Conservation (phyloP, 2,329 filamentous ascomycete genomes). For the Allantophomopsis lycopodina region DNA sequence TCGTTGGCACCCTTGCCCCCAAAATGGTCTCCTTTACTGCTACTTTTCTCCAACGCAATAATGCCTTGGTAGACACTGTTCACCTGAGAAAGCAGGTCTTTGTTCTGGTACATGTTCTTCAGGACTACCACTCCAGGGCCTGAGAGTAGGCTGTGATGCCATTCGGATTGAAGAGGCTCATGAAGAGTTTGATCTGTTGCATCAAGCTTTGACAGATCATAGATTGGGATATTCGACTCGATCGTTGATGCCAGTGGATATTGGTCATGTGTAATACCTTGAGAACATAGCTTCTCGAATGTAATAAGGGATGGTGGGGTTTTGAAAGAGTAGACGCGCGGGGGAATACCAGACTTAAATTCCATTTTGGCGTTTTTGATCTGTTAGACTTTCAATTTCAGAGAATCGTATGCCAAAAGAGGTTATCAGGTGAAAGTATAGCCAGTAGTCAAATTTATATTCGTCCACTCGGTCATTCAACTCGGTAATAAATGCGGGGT, state of each 20-base stretch:
- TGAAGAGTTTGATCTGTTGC: constrained; percentile 16
- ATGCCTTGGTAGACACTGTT: constrained; percentile 33
- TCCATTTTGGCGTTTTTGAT: too few species aligned
- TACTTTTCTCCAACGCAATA: constrained; percentile 27
- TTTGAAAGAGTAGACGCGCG: too few species aligned
- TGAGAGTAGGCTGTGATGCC: constrained; percentile 38
- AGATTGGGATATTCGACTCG: constrained; percentile 41
- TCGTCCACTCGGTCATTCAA: too few species aligned
- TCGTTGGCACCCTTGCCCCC: constrained; percentile 38
- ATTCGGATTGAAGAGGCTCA: constrained; percentile 39
- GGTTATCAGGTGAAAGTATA: too few species aligned
- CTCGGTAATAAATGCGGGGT: too few species aligned
- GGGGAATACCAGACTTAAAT: too few species aligned
- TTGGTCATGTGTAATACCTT: too few species aligned
- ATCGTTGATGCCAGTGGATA: constrained; percentile 34
- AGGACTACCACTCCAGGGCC: constrained; percentile 48
- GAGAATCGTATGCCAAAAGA: too few species aligned
- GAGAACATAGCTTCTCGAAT: too few species aligned
- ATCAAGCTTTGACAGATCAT: constrained; percentile 25
- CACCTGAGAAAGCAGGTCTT: constrained; percentile 25
- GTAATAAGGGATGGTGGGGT: too few species aligned
- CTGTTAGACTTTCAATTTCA: too few species aligned
- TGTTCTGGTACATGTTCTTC: constrained; percentile 32
- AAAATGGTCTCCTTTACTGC: constrained; percentile 44
- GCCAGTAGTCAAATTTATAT: too few species aligned